Evolutionary conservation across 2,329 filamentous ascomycete genomes (phyloP), one percentile per base, ranked within the genome.

Genomic region (Lecanicillium sp.): DNA sequence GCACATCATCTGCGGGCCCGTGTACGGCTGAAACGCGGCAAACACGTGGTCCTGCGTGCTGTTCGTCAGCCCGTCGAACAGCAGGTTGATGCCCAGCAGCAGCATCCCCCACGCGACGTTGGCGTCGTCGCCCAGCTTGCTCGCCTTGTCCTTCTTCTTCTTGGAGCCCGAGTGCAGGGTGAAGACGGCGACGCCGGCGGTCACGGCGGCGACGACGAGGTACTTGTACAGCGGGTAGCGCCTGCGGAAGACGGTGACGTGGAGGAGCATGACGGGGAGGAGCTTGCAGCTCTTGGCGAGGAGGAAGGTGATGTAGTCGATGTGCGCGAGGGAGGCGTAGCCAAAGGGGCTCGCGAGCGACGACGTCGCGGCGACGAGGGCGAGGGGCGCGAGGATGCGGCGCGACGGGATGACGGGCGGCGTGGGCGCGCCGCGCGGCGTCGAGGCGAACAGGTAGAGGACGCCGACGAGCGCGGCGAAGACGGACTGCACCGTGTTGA

Each of bases 1-100:
- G 64, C 90, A 94, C 93, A 98, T 98, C 93, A 98, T 98, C 77
- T 98, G 93, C 51, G 91, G 90, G 9, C 93, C 93, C 3, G 82
- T 81, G 64, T 93, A 96, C 12, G 84, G 83, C 55, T 81, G 81
- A 68, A 90, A 95, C 6, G 80, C 75, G 54, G 70, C 68, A 65
- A 97, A 96, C 65, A 98, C 89, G 67, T 95, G 84, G 67, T 98
- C 93, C 73, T 98, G 93, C 2, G 91, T 95, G 46, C 86, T 90
- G 68, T 98, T 98, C 51, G 91, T 97, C 46, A 98, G 75, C 55
- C 93, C 93, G 65, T 98, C 93, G 60, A 98, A 93, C 17, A 98
- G 78, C 44, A 98, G 75, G 66, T 98, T 98, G 62, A 97, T 83
- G 37, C 79, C 80, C 1, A 98, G 77, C 39, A 98, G 74, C 47